phyloP scores from a whole-genome alignment of 2,329 filamentous ascomycete genomes.

The Beauveria asiatica region DNA sequence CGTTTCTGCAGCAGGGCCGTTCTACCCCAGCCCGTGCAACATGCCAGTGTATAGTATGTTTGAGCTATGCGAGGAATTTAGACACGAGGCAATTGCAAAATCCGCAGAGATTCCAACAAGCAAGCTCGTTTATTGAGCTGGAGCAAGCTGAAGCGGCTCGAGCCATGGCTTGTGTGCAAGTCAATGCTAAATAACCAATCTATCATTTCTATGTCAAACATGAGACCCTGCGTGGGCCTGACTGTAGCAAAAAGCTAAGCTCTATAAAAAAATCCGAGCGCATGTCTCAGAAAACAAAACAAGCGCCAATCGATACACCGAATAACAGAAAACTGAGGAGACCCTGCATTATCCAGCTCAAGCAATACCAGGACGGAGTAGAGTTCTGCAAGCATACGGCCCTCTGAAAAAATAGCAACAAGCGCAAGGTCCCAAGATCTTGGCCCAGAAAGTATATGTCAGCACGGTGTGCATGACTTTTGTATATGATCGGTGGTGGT shows the following conservation, averaged over 20 bases:
- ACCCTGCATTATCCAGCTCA: neutral
- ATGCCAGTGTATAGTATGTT: neutral
- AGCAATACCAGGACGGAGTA: neutral
- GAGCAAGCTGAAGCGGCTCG: neutral
- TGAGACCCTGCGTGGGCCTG: neutral
- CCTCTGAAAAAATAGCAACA: neutral
- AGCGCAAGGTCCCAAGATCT: neutral
- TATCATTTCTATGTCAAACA: neutral
- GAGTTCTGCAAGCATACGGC: neutral
- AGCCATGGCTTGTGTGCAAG: neutral
- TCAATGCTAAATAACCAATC: neutral
- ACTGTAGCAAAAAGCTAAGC: neutral
- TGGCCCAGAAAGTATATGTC: neutral
- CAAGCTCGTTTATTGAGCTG: neutral
- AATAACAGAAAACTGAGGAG: neutral
- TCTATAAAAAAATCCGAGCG: neutral
- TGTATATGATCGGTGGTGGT: neutral
- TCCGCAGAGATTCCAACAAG: neutral
- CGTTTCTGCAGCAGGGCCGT: neutral
- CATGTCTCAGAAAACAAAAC: neutral
- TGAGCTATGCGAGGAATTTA: neutral
- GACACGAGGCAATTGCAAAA: neutral
- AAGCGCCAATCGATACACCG: neutral
- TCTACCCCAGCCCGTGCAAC: neutral
- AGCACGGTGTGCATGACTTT: neutral